Conservation (phyloP, 257 asterid genomes). For the Asclepias syriaca region DNA sequence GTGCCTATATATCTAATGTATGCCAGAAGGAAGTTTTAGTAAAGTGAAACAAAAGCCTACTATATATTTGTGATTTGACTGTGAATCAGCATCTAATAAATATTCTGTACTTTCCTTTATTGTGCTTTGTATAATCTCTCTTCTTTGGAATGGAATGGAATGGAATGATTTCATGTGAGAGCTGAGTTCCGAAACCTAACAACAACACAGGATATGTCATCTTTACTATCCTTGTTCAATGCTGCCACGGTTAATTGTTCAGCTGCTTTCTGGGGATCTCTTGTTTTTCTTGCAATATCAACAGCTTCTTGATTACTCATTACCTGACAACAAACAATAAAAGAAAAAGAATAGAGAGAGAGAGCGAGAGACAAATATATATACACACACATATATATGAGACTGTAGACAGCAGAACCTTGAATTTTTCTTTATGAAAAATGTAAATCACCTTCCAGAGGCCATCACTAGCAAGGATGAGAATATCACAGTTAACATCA, state of each 20-base stretch:
- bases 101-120: background rate
- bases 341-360: background rate
- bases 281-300: conserved; percentile 24
- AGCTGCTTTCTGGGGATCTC: conserved; percentile 38
- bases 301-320: conserved; percentile 42
- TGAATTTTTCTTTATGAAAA: background rate
- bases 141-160: background rate
- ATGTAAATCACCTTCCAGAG: conserved; percentile 37
- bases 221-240: conserved; percentile 37
- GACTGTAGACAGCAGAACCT: background rate
- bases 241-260: conserved; percentile 29
- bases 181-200: conserved; percentile 24
- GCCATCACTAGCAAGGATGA: conserved; percentile 42
- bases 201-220: conserved; percentile 41
- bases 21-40: background rate
- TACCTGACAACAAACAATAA: conserved; percentile 22
- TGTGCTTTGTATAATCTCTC: conserved; percentile 2
- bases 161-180: background rate
- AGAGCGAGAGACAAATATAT: too few relatives aligned
- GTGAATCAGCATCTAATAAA: conserved; percentile 11
- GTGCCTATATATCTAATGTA: background rate
- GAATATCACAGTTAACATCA: conserved; percentile 32
- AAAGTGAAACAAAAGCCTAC: conserved; percentile 2
- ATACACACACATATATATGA: background rate
- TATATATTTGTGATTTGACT: conserved; percentile 3